These are phyloP conservation scores for Collybiopsis confluens DNA, from an alignment of 768 basidiomycete species.

Conservation along the genomic window DNA sequence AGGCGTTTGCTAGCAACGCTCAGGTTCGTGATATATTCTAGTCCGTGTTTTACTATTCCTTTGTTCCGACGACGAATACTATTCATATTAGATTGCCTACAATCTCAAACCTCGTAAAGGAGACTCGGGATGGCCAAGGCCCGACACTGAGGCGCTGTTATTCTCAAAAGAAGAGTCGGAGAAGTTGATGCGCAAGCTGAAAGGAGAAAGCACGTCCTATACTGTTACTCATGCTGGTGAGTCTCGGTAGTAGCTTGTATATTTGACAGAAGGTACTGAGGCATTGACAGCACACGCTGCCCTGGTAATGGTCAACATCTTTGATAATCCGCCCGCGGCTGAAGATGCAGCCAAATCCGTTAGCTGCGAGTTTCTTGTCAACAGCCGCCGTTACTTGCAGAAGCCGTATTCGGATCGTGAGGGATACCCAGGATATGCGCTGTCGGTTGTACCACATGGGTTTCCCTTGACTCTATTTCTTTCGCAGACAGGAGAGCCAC, in stretches of 20 bases:
- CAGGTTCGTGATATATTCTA: too few relatives aligned
- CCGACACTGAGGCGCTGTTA: slow-evolving; percentile 4
- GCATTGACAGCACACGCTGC: slow-evolving; percentile 18
- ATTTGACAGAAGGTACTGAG: background rate
- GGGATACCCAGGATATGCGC: slow-evolving; percentile 18
- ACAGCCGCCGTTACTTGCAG: slow-evolving; percentile 16
- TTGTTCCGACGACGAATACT: too few relatives aligned
- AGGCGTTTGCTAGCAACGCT: too few relatives aligned
- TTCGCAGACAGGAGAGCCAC: slow-evolving; percentile 3
- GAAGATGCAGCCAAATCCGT: slow-evolving; percentile 6
- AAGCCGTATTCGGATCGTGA: slow-evolving; percentile 12
- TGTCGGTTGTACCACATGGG: slow-evolving; percentile 12
- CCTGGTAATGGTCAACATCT: slow-evolving; percentile 11
- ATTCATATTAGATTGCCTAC: slow-evolving; percentile 13
- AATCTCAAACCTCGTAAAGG: slow-evolving; percentile 8
- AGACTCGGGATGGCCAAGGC: slow-evolving; percentile 6
- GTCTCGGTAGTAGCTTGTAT: background rate
- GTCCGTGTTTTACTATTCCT: too few relatives aligned
- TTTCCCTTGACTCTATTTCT: slow-evolving; percentile 18
- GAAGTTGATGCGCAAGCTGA: slow-evolving; percentile 8
- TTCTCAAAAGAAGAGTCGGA: slow-evolving; percentile 14
- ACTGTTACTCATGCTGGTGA: slow-evolving; percentile 16
- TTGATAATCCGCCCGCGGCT: slow-evolving; percentile 17
- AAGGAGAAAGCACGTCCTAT: slow-evolving; percentile 2
- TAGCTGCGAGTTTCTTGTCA: slow-evolving; percentile 15